Evolutionary conservation across 73 alveolate species (phyloP).

Genomic region (Paramecium sonneborni): DNA sequence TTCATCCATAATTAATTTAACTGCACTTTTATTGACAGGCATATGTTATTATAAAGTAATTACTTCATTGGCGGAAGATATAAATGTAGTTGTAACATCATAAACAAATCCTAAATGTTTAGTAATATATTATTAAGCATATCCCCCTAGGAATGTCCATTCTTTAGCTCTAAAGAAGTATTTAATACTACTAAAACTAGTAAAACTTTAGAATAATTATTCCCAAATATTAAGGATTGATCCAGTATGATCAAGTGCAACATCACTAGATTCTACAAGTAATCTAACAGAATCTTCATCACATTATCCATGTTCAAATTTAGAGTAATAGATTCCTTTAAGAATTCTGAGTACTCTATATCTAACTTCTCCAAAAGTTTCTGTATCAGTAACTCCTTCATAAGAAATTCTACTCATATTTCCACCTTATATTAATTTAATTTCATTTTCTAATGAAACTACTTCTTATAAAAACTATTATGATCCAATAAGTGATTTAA

Average conservation of each 20-base stretch:
- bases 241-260: slow-evolving; percentile 70
- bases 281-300: slow-evolving; percentile 63
- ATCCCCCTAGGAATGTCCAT: slow-evolving; percentile 54
- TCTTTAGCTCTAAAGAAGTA: slow-evolving; percentile 56
- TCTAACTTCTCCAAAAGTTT: slow-evolving; percentile 68
- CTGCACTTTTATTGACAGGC: slow-evolving; percentile 56
- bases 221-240: slow-evolving; percentile 59
- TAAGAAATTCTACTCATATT: slow-evolving; percentile 14
- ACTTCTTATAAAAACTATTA: slow-evolving; percentile 51
- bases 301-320: slow-evolving; percentile 70
- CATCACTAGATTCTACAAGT: slow-evolving; percentile 69
- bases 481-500: slow-evolving; percentile 58
- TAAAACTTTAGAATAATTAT: slow-evolving; percentile 40
- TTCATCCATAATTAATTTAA: slow-evolving; percentile 59
- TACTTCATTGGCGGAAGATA: slow-evolving; percentile 61
- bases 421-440: not conserved
- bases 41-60: slow-evolving; percentile 10
- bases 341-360: slow-evolving; percentile 71
- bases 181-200: slow-evolving; percentile 50
- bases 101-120: slow-evolving; percentile 68
- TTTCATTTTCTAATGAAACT: not conserved
- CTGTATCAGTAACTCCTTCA: slow-evolving; percentile 59
- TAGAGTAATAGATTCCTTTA: slow-evolving; percentile 68
- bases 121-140: slow-evolving; percentile 59
- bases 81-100: slow-evolving; percentile 70